Evolutionary conservation across 352 stramenopile genomes (phyloP).

Genomic region (Pythium phragmitis): DNA sequence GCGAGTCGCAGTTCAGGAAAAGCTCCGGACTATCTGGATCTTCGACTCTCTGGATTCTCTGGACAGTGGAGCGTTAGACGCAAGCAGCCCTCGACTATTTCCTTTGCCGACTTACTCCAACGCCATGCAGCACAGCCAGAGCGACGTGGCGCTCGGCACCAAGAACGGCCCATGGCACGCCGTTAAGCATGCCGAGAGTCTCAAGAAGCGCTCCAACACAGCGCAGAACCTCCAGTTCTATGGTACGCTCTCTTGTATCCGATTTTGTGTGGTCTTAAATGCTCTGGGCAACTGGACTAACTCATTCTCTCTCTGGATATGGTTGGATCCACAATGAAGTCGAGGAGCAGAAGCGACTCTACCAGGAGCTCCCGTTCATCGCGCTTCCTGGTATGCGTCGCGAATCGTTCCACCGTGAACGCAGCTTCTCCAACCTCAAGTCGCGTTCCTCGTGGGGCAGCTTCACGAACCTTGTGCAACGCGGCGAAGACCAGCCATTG

Average conservation of each 20-base stretch:
- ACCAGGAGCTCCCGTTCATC: constrained; percentile 48
- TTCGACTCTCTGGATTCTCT: background rate
- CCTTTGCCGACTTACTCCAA: background rate
- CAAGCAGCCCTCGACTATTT: constrained; percentile 7
- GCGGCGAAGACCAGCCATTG: constrained; percentile 71
- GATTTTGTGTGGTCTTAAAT: background rate
- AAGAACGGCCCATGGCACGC: constrained; percentile 38
- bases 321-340: constrained; percentile 23
- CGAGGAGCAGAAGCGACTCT: constrained; percentile 46
- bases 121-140: constrained; percentile 47
- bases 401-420: constrained; percentile 44
- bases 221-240: constrained; percentile 51
- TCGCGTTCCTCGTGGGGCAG: constrained; percentile 43
- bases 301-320: background rate
- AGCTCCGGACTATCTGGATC: constrained; percentile 3
- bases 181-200: constrained; percentile 39
- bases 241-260: constrained; percentile 23
- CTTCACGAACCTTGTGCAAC: constrained; percentile 41
- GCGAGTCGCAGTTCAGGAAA: background rate
- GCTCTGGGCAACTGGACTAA: constrained; percentile 18
- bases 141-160: constrained; percentile 41
- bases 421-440: constrained; percentile 50
- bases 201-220: constrained; percentile 52
- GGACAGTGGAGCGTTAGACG: constrained; percentile 5
- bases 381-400: constrained; percentile 44